phyloP scores from a whole-genome alignment of 2,329 filamentous ascomycete genomes.

The Pyricularia pennisetigena region DNA sequence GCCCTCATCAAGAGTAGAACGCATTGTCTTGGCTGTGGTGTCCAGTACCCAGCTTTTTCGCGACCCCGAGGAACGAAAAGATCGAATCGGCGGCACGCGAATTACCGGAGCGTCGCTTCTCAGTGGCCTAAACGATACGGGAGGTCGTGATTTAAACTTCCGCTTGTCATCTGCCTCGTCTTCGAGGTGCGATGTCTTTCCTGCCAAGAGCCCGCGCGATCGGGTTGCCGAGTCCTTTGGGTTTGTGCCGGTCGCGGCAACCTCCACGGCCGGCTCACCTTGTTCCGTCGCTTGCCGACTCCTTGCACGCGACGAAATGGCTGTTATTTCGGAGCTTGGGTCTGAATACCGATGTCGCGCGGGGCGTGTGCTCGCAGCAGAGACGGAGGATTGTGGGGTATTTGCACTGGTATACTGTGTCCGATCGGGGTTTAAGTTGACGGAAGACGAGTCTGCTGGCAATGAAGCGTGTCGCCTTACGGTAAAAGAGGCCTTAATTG shows the following conservation, averaged over 20 bases:
- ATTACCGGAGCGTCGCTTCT: conserved; percentile 19
- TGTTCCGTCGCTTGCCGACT: background rate
- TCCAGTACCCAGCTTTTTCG: conserved; percentile 44
- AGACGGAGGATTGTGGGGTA: background rate
- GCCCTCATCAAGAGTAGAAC: conserved; percentile 32
- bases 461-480: conserved; percentile 27
- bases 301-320: background rate
- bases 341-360: background rate
- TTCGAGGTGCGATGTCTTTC: conserved; percentile 29
- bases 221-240: conserved; percentile 17
- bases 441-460: conserved; percentile 19
- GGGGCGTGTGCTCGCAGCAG: background rate
- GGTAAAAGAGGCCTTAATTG: conserved; percentile 13
- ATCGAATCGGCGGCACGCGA: conserved; percentile 41
- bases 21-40: conserved; percentile 27
- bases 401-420: background rate
- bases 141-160: conserved; percentile 32
- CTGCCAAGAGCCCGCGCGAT: conserved; percentile 36
- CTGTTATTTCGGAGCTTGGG: background rate
- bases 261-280: background rate
- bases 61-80: conserved; percentile 46
- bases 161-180: conserved; percentile 39
- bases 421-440: conserved; percentile 5
- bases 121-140: conserved; percentile 39
- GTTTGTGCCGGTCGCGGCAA: conserved; percentile 1